Percentiles rank a stretch among this genome's conserved stretches.
Evolutionary conservation across 139 green algal species (phyloP).

Genomic region (Coelastrella sp.): DNA sequence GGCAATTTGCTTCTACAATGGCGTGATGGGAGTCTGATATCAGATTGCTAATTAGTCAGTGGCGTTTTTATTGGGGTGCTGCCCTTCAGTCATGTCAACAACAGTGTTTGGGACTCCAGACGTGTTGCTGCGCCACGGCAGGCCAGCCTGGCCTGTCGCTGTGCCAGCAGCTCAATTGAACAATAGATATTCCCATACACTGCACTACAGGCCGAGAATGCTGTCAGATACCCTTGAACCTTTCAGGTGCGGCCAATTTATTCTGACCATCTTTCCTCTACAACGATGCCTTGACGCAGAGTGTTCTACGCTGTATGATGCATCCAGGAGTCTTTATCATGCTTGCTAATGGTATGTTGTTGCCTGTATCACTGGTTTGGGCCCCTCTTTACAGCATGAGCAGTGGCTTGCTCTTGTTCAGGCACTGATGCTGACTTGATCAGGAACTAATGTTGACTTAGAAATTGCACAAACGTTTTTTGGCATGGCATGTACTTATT

Average conservation of each 20-base stretch:
- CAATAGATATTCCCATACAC: neutral
- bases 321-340: too few relatives aligned
- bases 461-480: too few relatives aligned
- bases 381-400: too few relatives aligned
- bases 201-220: conserved; percentile 3
- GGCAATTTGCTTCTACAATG: neutral
- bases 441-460: too few relatives aligned
- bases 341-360: too few relatives aligned
- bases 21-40: neutral
- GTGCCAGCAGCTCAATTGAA: neutral
- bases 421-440: too few relatives aligned
- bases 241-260: conserved; percentile 9
- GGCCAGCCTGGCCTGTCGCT: neutral
- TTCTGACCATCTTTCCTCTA: neutral
- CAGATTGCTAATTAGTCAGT: neutral
- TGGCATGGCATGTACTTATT: too few relatives aligned
- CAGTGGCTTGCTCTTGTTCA: too few relatives aligned
- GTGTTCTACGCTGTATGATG: too few relatives aligned
- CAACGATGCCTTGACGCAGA: neutral
- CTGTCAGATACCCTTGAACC: conserved; percentile 26
- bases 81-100: neutral
- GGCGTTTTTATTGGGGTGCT: neutral
- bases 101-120: neutral
- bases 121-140: neutral
- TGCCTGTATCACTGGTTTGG: too few relatives aligned